Percentiles rank a stretch among this genome's conserved stretches.
Conservation (phyloP, 129 eudicot genomes). For the Artemisia argyi region DNA sequence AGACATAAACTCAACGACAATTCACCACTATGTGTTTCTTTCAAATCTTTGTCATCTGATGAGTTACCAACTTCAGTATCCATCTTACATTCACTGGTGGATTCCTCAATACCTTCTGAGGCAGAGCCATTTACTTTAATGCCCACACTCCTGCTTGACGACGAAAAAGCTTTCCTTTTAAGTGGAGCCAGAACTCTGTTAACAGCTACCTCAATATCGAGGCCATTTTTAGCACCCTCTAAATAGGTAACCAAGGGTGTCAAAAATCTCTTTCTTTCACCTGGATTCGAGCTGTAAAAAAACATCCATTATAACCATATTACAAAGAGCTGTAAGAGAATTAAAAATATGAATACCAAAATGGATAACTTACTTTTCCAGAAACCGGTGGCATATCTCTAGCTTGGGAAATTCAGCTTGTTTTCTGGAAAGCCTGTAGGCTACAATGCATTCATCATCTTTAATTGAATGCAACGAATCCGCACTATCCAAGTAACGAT, state of each 20-base stretch:
- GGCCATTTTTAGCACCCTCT: slow-evolving; percentile 58
- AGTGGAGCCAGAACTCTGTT: slow-evolving; percentile 57
- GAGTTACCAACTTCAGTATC: slow-evolving; percentile 32
- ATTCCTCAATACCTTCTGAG: slow-evolving; percentile 39
- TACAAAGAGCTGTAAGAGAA: slow-evolving; percentile 15
- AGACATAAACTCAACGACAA: slow-evolving; percentile 50
- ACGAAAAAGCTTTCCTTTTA: slow-evolving; percentile 49
- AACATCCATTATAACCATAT: slow-evolving; percentile 5
- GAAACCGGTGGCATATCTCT: slow-evolving; percentile 76
- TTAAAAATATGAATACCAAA: not conserved
- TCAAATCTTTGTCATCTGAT: slow-evolving; percentile 37
- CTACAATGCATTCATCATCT: slow-evolving; percentile 91
- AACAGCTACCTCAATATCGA: slow-evolving; percentile 62
- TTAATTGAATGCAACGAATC: slow-evolving; percentile 67
- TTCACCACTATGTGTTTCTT: slow-evolving; percentile 43
- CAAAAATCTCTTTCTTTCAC: slow-evolving; percentile 73
- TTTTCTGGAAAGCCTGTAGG: slow-evolving; percentile 73
- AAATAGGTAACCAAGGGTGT: slow-evolving; percentile 78
- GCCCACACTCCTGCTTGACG: slow-evolving; percentile 22
- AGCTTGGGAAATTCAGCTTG: slow-evolving; percentile 54
- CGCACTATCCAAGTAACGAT: slow-evolving; percentile 62
- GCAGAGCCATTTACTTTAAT: slow-evolving; percentile 46
- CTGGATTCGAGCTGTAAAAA: slow-evolving; percentile 33
- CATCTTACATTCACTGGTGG: slow-evolving; percentile 34
- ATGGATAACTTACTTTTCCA: slow-evolving; percentile 59